Base-by-base conservation (phyloP, 1,284 basidiomycete species). In the Fomitiporia mediterranea region DNA sequence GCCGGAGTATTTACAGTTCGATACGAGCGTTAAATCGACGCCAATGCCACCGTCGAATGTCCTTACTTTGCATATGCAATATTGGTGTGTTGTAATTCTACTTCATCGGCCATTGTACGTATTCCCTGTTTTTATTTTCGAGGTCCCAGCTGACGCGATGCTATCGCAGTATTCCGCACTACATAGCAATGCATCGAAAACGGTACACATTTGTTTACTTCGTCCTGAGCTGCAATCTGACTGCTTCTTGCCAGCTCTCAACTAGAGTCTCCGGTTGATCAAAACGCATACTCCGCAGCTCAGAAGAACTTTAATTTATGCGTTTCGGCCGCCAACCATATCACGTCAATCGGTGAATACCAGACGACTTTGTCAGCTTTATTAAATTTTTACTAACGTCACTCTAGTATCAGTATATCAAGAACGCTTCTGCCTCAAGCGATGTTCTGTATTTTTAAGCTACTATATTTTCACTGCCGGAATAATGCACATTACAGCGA, bases 381-480 rank as follows among this genome's bases (percentile, higher is more conserved):
- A 44, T 56, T 4, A 11, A 34, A 11, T 2, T 58, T 28, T 58
- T 11, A 15, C 27, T n/a, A 6, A 35, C 7, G 19, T 35, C 23
- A 40, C 23, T 44, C n/a, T 19, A 37, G 83, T 82, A 17, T 70
- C 74, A 2, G 69, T 80, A 2, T 91, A 87, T 68, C 73, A 76
- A 40, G 81, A 87, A 60, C 76, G 75, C 53, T 88, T 84, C 68
- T 77, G 78, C 48, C 73, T 90, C 52, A 78, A 79, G 43, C 79
- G 81, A 17, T 81, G 82, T 34, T 74, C 89, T 2, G 85, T 86
- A 1, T 92, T 91, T 67, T 70, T 91, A 46, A 86, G 81, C 61
- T 94, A 91, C 65, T 91, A 91, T 62, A 74, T 91, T 23, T 94
- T 93, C 72, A 86, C 83, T 6, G 90, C 90, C 19, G 82, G 83